Evolutionary conservation across 1,284 basidiomycete species (phyloP).

Genomic region (Stereum hirsutum): DNA sequence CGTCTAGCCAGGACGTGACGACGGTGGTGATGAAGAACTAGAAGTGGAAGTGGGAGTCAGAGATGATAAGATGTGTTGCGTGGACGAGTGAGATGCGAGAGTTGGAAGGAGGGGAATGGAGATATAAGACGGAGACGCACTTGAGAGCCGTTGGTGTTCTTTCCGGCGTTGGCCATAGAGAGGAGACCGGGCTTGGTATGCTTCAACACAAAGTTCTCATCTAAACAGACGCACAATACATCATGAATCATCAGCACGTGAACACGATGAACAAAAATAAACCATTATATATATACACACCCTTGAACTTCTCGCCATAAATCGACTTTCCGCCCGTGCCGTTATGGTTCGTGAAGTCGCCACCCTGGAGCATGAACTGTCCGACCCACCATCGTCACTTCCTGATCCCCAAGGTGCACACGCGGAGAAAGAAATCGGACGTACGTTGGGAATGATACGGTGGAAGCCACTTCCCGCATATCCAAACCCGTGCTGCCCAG

Average conservation of each 20-base stretch:
- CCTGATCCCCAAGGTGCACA: background rate
- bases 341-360: conserved; percentile 66
- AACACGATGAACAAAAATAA: too few species aligned
- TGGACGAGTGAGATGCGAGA: background rate
- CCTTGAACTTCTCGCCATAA: conserved; percentile 75
- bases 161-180: conserved; percentile 84
- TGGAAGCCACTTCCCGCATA: conserved; percentile 72
- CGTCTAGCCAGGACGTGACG: conserved; percentile 71
- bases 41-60: background rate
- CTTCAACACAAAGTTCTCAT: conserved; percentile 81
- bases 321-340: conserved; percentile 89
- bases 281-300: conserved; percentile 26
- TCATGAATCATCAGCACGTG: too few species aligned
- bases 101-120: background rate
- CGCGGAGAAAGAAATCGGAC: conserved; percentile 7
- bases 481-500: conserved; percentile 70
- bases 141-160: conserved; percentile 68
- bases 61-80: background rate
- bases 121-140: conserved; percentile 20
- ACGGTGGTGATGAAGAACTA: conserved; percentile 88
- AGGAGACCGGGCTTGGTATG: conserved; percentile 79
- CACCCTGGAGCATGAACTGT: conserved; percentile 83
- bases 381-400: background rate
- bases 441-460: conserved; percentile 66
- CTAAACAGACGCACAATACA: conserved; percentile 24